Conservation (phyloP, 1,284 basidiomycete species). For the Irpex lacteus region DNA sequence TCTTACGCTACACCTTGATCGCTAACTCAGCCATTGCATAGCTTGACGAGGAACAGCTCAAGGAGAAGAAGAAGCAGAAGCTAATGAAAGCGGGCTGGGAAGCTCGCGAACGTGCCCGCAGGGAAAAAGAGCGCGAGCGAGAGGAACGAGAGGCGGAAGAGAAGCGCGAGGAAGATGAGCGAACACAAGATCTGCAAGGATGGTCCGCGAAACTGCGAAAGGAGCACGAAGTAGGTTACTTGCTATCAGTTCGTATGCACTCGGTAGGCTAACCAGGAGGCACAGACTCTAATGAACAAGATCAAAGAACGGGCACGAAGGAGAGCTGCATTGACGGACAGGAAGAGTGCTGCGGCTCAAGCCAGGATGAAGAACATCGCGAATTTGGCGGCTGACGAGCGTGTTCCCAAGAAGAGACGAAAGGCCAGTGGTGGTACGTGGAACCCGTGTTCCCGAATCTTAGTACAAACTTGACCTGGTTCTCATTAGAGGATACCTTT, state of each 20-base stretch:
- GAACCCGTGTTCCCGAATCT: no score
- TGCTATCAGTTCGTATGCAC: background rate
- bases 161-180: slow-evolving; percentile 75
- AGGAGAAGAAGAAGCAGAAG: slow-evolving; percentile 94
- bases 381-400: slow-evolving; percentile 82
- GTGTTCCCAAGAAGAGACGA: slow-evolving; percentile 76
- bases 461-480: no score
- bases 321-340: slow-evolving; percentile 79
- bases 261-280: background rate
- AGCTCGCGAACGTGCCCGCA: slow-evolving; percentile 80
- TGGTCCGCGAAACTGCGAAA: slow-evolving; percentile 73
- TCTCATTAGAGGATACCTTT: slow-evolving; percentile 81
- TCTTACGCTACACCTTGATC: background rate
- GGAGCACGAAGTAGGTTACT: slow-evolving; percentile 71
- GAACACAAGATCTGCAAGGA: slow-evolving; percentile 63
- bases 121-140: slow-evolving; percentile 86
- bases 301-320: slow-evolving; percentile 85
- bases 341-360: slow-evolving; percentile 95
- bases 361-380: slow-evolving; percentile 98
- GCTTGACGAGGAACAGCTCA: slow-evolving; percentile 90
- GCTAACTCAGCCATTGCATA: slow-evolving; percentile 26
- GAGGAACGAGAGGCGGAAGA: slow-evolving; percentile 76
- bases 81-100: slow-evolving; percentile 95
- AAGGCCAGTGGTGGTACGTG: slow-evolving; percentile 74
- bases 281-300: slow-evolving; percentile 74